Evolutionary conservation across 163 green algal species (phyloP), one percentile per base, ranked within the genome.

Genomic region (Scenedesmus sp.): DNA sequence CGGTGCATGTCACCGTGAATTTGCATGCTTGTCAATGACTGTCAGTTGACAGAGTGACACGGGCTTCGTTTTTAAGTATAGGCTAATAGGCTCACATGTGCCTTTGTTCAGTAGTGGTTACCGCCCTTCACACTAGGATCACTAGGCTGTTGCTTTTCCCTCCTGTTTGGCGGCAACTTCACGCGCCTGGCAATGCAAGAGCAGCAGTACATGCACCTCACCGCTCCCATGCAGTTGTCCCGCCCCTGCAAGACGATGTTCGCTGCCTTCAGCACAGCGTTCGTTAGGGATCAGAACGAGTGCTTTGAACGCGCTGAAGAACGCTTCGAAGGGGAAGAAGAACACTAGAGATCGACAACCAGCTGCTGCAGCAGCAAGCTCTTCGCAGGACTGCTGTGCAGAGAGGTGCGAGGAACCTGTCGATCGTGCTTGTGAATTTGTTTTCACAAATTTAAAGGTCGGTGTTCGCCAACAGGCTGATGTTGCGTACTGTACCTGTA

Each of bases 271-370:
- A 79, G 70, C 70, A 52, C 70, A 23, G 70, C 23, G 5, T 5
- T 79, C 5, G 70, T 23, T 79, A 8, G 46, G 70, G 46, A 52
- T 23, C 18, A 52, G 23, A 3, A 79, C 70, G 70, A 79, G 70
- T 6, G 70, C 70, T 79, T 79, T 79, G 70, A 79, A 79, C 70
- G 70, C 23, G 23, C 13, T 79, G 70, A 79, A 79, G 70, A 79
- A 79, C 70, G 70, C 70, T 15, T 26, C 70, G 70, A 79, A 79
- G 70, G 70, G 23, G 70, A 79, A 79, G 70, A 79, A 79, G 4
- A 79, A 79, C 70, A 79, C 70, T 79, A 79, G 70, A 23, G 23
- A 79, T 52, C 46, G 70, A 79, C 70, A 79, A 13, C 13, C 70
- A 79, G 70, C 70, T 52, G 23, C 23, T 79, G 70, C 70, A 79